phyloP scores from a whole-genome alignment of 805 yeast genomes.

The Priceomyces fermenticarens region DNA sequence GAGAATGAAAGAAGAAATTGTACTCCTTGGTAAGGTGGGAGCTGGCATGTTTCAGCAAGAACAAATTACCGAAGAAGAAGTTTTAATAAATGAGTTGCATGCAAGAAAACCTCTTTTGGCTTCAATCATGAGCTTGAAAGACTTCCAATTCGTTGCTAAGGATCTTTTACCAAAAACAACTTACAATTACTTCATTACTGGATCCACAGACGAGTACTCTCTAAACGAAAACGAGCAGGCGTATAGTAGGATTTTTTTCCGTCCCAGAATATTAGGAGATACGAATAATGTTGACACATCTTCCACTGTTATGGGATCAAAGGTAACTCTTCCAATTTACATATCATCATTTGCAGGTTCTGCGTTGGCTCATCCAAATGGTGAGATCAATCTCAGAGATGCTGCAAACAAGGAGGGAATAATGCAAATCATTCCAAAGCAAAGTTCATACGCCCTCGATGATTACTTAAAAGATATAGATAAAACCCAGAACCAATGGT shows the following conservation, averaged over 20 bases:
- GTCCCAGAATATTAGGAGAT: conserved; percentile 39
- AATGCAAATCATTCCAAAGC: conserved; percentile 30
- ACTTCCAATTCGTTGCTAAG: conserved; percentile 33
- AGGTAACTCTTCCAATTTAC: conserved; percentile 40
- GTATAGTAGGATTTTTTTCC: conserved; percentile 38
- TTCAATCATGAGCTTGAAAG: conserved; percentile 25
- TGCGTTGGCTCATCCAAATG: conserved; percentile 35
- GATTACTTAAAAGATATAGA: conserved; percentile 23
- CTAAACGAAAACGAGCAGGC: conserved; percentile 38
- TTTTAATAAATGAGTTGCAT: conserved; percentile 7
- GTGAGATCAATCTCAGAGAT: conserved; percentile 27
- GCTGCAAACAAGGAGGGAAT: conserved; percentile 30
- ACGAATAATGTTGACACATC: conserved; percentile 19
- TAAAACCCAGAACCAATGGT: conserved; percentile 28
- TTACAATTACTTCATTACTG: conserved; percentile 40
- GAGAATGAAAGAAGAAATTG: conserved; percentile 9
- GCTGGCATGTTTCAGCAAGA: conserved; percentile 14
- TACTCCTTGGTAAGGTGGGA: conserved; percentile 7
- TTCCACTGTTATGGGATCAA: conserved; percentile 19
- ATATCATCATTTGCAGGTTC: conserved; percentile 44
- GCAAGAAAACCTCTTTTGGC: conserved; percentile 22
- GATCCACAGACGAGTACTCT: conserved; percentile 46
- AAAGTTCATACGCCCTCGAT: conserved; percentile 20
- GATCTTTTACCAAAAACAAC: conserved; percentile 24
- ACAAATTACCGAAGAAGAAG: conserved; percentile 14